phyloP scores from a whole-genome alignment of 192 early-diverging fungal genomes.

The Backusella psychrophila region DNA sequence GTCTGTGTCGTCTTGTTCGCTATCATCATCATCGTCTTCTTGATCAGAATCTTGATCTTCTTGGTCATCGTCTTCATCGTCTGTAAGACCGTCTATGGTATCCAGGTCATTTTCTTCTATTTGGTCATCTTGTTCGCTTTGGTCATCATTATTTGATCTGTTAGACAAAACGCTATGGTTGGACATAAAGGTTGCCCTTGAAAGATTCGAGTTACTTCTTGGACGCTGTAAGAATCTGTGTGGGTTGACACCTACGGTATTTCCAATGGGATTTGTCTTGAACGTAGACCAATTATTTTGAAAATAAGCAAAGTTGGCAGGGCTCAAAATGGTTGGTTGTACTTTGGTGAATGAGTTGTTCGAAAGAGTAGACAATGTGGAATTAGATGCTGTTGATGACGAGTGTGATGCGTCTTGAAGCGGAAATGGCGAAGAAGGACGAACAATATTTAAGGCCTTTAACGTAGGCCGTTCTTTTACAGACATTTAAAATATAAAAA shows the following conservation, averaged over 20 bases:
- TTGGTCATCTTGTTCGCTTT: not conserved
- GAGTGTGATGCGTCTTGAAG: conserved; percentile 23
- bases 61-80: conserved; percentile 3
- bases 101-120: conserved; percentile 12
- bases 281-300: conserved; percentile 1
- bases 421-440: conserved; percentile 12
- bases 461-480: conserved; percentile 10
- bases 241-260: conserved; percentile 8
- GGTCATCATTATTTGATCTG: not conserved
- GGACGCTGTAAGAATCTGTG: conserved; percentile 13
- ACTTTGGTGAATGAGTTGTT: conserved; percentile 7
- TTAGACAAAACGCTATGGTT: not conserved
- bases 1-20: not conserved
- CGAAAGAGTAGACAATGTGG: conserved; percentile 3
- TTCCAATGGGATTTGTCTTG: not conserved
- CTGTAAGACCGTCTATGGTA: conserved; percentile 17
- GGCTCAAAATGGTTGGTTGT: conserved; percentile 15
- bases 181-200: conserved; percentile 4
- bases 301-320: conserved; percentile 9
- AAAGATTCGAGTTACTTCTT: conserved; percentile 18
- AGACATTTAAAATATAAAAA: not conserved
- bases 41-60: not conserved
- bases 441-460: conserved; percentile 35
- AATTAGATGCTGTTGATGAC: conserved; percentile 22
- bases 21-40: not conserved